These are phyloP conservation scores for Epichloe sibirici DNA, from an alignment of 2,329 filamentous ascomycete species.

Conservation along the genomic window DNA sequence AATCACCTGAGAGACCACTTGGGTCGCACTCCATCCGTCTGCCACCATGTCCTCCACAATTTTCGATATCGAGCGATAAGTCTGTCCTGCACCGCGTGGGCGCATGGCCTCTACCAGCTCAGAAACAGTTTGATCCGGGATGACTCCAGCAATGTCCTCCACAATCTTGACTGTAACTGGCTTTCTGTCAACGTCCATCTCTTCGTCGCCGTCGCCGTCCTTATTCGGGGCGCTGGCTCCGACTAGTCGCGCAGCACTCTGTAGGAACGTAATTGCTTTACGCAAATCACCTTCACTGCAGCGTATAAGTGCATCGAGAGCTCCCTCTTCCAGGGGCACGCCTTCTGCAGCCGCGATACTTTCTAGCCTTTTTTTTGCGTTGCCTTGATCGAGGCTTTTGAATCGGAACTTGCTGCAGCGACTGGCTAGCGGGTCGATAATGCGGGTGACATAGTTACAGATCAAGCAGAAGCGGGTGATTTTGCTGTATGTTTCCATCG, in stretches of 20 bases:
- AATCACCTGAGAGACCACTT: constrained; percentile 67
- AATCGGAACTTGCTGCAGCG: constrained; percentile 96
- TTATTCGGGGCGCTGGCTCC: constrained; percentile 46
- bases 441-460: constrained; percentile 96
- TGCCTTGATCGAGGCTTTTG: constrained; percentile 83
- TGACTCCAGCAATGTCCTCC: constrained; percentile 92
- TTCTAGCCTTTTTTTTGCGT: constrained; percentile 65
- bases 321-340: constrained; percentile 64
- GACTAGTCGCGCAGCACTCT: constrained; percentile 83
- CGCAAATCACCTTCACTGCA: constrained; percentile 90
- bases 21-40: constrained; percentile 91
- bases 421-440: constrained; percentile 90
- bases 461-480: constrained; percentile 96
- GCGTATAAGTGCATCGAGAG: constrained; percentile 69
- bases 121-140: constrained; percentile 64
- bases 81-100: constrained; percentile 48
- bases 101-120: constrained; percentile 63
- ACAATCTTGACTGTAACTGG: constrained; percentile 65
- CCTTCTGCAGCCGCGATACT: constrained; percentile 74
- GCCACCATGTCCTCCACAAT: constrained; percentile 85
- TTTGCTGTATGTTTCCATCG: constrained; percentile 96
- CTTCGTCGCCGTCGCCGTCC: constrained; percentile 42
- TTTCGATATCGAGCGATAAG: constrained; percentile 63
- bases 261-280: constrained; percentile 91
- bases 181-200: constrained; percentile 49